A percentile compares a stretch with the other conserved stretches of the same genome.
phyloP scores from a whole-genome alignment of 345 rosid species.

The Jatropha curcas region DNA sequence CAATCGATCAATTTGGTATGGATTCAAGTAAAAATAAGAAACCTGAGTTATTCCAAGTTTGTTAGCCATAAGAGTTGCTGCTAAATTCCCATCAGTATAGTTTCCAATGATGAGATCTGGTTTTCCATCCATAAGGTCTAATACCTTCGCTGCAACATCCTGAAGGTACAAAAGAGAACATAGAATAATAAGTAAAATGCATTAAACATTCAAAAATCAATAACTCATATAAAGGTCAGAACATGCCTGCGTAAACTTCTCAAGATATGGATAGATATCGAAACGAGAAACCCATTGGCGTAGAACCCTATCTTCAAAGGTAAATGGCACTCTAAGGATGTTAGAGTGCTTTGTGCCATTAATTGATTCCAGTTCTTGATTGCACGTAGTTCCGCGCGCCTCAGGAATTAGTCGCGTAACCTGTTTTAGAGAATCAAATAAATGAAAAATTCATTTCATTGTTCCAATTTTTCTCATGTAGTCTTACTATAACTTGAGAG shows the following conservation, averaged over 20 bases:
- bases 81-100: constrained; percentile 87
- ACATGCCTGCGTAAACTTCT: constrained; percentile 67
- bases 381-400: constrained; percentile 71
- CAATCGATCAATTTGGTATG: too few species aligned
- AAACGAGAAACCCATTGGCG: constrained; percentile 86
- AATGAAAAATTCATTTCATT: too few species aligned
- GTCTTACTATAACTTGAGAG: too few species aligned
- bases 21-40: too few species aligned
- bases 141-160: constrained; percentile 73
- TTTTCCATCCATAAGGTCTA: constrained; percentile 70
- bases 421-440: constrained; percentile 44
- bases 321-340: constrained; percentile 79
- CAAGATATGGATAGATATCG: constrained; percentile 81
- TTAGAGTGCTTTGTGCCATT: constrained; percentile 57
- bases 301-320: constrained; percentile 52
- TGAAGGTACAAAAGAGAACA: constrained; percentile 15
- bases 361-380: constrained; percentile 71
- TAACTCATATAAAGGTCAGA: too few species aligned
- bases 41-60: constrained; percentile 91
- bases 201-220: too few species aligned
- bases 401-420: constrained; percentile 83
- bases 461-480: too few species aligned
- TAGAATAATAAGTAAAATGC: not conserved
- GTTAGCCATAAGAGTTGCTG: constrained; percentile 78
- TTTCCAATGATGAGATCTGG: constrained; percentile 91